A percentile compares a stretch with the other conserved stretches of the same genome.
Conservation (phyloP, 2,329 filamentous ascomycete species). For the Aurifilum marmelostoma region DNA sequence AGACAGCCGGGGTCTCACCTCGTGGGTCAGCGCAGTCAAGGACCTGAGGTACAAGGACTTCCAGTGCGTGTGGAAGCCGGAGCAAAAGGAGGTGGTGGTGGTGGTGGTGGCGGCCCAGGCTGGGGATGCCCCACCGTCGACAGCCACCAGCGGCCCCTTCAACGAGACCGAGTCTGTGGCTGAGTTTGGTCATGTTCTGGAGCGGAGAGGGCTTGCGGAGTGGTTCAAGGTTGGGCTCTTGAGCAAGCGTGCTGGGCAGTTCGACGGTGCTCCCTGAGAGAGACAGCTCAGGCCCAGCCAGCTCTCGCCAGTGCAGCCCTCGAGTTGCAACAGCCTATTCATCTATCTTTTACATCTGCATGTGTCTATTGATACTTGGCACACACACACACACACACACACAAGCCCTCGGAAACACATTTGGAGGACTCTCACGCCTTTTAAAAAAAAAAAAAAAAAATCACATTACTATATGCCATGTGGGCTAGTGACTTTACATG, state of each 20-base stretch:
- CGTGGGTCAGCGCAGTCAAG: constrained; percentile 69
- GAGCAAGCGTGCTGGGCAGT: constrained; percentile 28
- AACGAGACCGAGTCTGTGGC: constrained; percentile 66
- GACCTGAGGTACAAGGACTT: constrained; percentile 74
- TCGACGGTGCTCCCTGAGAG: constrained; percentile 22
- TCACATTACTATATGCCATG: background rate
- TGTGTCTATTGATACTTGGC: no score
- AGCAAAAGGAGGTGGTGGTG: constrained; percentile 28
- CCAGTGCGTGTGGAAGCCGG: constrained; percentile 62
- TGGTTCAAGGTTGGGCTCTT: constrained; percentile 53
- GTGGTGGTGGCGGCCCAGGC: background rate
- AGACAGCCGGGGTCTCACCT: constrained; percentile 55
- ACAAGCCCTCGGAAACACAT: background rate
- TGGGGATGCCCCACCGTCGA: background rate
- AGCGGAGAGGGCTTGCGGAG: constrained; percentile 55
- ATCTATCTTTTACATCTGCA: no score
- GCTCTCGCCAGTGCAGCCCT: background rate
- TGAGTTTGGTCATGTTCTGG: constrained; percentile 66
- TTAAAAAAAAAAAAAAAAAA: no score
- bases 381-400: no score
- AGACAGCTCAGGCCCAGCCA: no score
- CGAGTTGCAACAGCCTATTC: background rate
- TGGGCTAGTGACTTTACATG: no score
- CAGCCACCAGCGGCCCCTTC: constrained; percentile 38
- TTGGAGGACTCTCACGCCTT: background rate